Conservation (phyloP, 495 filamentous ascomycete genomes). For the Terfezia claveryi region DNA sequence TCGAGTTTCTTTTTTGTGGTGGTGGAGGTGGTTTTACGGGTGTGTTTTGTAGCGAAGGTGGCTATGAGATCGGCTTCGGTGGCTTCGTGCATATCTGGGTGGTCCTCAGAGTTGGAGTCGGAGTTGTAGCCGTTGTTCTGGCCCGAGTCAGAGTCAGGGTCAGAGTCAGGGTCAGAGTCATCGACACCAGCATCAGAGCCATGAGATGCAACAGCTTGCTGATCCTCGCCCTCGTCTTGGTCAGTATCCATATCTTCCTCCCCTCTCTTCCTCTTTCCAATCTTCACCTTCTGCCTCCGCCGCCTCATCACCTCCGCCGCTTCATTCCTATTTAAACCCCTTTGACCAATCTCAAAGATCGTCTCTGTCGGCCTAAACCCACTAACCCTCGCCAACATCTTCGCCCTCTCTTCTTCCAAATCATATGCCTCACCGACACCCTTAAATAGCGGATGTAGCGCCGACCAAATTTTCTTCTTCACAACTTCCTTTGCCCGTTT, state of each 20-base stretch:
- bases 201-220: conserved; percentile 9
- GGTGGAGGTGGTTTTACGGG: conserved; percentile 13
- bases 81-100: conserved; percentile 50
- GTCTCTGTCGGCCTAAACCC: conserved; percentile 77
- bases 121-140: conserved; percentile 15
- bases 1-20: conserved; percentile 17
- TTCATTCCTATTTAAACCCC: conserved; percentile 39
- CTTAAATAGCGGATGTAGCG: conserved; percentile 56
- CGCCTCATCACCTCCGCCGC: conserved; percentile 61
- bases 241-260: conserved; percentile 15
- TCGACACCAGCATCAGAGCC: conserved; percentile 20
- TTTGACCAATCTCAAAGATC: conserved; percentile 73
- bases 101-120: conserved; percentile 41
- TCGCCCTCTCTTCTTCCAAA: conserved; percentile 47
- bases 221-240: conserved; percentile 20
- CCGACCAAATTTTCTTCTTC: conserved; percentile 40
- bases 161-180: conserved; percentile 23
- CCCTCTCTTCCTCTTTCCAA: conserved; percentile 17
- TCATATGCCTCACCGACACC: conserved; percentile 30
- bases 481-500: conserved; percentile 62
- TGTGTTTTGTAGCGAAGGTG: conserved; percentile 30
- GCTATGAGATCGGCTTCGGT: conserved; percentile 61
- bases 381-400: conserved; percentile 68
- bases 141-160: conserved; percentile 27
- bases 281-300: conserved; percentile 36